Conservation (phyloP, 73 alveolate genomes). For the Urostyla sp. region DNA sequence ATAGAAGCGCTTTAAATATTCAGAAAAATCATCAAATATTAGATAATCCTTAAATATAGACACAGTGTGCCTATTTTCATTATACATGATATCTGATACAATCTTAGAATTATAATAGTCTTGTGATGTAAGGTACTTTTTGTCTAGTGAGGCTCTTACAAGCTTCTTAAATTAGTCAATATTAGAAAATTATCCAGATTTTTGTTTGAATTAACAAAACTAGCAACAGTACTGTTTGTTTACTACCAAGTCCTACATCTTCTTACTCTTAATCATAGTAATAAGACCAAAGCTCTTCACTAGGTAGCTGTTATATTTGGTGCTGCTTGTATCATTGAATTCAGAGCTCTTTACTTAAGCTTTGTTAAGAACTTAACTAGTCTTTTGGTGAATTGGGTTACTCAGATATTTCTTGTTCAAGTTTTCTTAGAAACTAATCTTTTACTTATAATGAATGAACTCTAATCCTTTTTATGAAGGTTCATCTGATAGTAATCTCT, state of each 20-base stretch:
- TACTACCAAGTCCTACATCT: constrained; percentile 17
- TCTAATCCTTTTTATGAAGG: constrained; percentile 24
- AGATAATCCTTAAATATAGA: constrained; percentile 89
- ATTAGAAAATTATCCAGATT: background rate
- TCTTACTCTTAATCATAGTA: constrained; percentile 18
- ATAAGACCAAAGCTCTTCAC: constrained; percentile 42
- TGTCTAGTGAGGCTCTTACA: constrained; percentile 51
- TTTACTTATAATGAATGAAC: background rate
- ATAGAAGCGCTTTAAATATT: constrained; percentile 81
- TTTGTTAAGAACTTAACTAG: background rate
- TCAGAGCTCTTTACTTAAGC: constrained; percentile 35
- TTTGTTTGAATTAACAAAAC: constrained; percentile 18
- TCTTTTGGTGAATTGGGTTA: background rate
- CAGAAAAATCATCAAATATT: constrained; percentile 83
- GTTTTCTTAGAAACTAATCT: constrained; percentile 33
- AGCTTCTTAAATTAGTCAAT: background rate
- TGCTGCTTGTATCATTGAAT: constrained; percentile 25
- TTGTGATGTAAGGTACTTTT: constrained; percentile 61
- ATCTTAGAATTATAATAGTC: constrained; percentile 60
- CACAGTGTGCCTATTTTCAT: constrained; percentile 78
- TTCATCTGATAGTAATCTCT: constrained; percentile 37
- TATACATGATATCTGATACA: constrained; percentile 79
- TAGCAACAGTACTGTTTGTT: background rate
- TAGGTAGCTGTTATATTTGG: constrained; percentile 38
- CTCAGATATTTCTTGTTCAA: background rate